Evolutionary conservation across 2,329 filamentous ascomycete genomes (phyloP).

Genomic region (Paecilomyces sp.): DNA sequence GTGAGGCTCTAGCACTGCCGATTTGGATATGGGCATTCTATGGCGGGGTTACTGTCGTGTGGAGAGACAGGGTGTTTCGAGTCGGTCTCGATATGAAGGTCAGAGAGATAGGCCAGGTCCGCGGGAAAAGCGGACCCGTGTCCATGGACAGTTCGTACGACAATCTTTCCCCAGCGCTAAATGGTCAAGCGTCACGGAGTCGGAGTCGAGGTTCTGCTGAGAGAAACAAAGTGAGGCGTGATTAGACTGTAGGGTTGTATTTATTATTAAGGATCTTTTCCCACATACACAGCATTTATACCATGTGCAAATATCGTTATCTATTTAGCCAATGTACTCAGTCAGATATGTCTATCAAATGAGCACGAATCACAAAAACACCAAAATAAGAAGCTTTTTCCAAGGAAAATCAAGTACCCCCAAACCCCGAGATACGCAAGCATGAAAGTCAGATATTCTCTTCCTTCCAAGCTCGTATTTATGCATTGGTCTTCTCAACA

Average conservation of each 20-base stretch:
- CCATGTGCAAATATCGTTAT: neutral
- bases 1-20: constrained; percentile 75
- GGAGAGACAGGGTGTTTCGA: constrained; percentile 76
- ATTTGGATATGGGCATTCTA: constrained; percentile 88
- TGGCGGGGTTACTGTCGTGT: constrained; percentile 78
- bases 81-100: constrained; percentile 83
- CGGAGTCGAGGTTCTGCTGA: constrained; percentile 32
- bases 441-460: constrained; percentile 8
- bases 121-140: neutral
- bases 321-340: neutral
- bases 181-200: constrained; percentile 1
- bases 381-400: neutral
- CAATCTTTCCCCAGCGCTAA: neutral
- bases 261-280: neutral
- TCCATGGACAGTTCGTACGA: constrained; percentile 16
- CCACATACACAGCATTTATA: neutral
- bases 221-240: constrained; percentile 2
- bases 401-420: constrained; percentile 10
- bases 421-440: neutral
- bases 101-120: constrained; percentile 42
- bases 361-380: neutral
- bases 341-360: neutral
- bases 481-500: constrained; percentile 2
- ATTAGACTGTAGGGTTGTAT: neutral
- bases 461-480: constrained; percentile 4